phyloP scores from a whole-genome alignment of 805 yeast genomes.

The Wickerhamomyces mucosus region DNA sequence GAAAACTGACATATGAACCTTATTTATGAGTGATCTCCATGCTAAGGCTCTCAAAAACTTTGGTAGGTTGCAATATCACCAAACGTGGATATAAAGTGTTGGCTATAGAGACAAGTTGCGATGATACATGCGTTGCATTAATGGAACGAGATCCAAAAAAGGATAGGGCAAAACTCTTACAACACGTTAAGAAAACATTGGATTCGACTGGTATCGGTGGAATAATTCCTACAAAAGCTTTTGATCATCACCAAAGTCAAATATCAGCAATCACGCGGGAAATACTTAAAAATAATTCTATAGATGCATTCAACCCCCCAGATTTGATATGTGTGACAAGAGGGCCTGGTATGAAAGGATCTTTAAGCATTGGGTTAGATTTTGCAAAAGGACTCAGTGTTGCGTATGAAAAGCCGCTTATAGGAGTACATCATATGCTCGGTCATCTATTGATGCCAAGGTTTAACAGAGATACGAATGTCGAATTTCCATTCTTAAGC shows the following conservation, averaged over 20 bases:
- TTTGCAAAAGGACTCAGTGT: constrained; percentile 76
- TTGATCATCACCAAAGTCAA: constrained; percentile 59
- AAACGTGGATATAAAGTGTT: constrained; percentile 55
- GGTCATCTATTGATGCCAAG: constrained; percentile 77
- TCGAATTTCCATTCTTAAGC: constrained; percentile 62
- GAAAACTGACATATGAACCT: too few species aligned
- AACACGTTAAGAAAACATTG: constrained; percentile 56
- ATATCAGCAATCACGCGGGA: constrained; percentile 43
- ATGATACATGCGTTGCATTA: constrained; percentile 85
- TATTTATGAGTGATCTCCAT: too few species aligned
- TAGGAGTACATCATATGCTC: constrained; percentile 95
- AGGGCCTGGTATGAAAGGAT: constrained; percentile 96
- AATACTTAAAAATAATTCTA: constrained; percentile 25
- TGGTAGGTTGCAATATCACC: too few species aligned
- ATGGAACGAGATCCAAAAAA: constrained; percentile 35
- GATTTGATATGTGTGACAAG: constrained; percentile 83
- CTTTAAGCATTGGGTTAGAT: constrained; percentile 73
- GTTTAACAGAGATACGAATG: constrained; percentile 34
- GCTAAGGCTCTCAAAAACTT: too few species aligned
- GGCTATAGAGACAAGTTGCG: constrained; percentile 91
- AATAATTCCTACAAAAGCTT: constrained; percentile 78
- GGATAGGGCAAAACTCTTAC: constrained; percentile 30
- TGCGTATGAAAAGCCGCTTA: constrained; percentile 67
- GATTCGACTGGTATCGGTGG: constrained; percentile 69
- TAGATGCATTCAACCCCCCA: constrained; percentile 26